Evolutionary conservation across 2,329 filamentous ascomycete genomes (phyloP).

Genomic region (Colletotrichum sp.): DNA sequence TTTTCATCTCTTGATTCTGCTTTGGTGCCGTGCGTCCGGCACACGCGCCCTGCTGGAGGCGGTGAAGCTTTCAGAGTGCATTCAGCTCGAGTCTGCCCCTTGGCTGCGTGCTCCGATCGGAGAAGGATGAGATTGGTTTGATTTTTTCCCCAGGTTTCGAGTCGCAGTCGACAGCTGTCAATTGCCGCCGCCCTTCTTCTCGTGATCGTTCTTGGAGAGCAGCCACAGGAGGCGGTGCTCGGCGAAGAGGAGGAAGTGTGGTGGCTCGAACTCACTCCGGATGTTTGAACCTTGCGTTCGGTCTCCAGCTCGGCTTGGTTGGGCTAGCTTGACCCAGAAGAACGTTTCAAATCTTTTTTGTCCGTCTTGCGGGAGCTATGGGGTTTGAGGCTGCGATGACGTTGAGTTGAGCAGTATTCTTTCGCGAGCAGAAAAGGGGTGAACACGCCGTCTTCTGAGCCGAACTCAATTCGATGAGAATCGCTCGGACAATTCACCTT

Average conservation of each 20-base stretch:
- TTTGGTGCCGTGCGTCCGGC: not conserved
- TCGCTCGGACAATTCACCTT: not conserved
- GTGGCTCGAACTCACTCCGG: slow-evolving; percentile 4
- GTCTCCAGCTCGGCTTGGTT: not conserved
- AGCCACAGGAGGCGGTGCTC: not conserved
- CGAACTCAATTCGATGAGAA: not conserved
- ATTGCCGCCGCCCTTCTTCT: not conserved
- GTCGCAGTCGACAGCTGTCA: not conserved
- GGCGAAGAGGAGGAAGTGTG: not conserved
- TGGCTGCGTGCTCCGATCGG: not conserved
- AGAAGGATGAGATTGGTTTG: not conserved
- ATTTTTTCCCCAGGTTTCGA: not conserved
- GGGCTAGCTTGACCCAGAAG: not conserved
- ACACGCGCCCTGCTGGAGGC: not conserved
- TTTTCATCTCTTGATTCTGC: not conserved
- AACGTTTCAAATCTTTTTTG: not conserved
- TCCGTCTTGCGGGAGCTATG: not conserved
- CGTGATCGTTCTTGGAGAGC: not conserved
- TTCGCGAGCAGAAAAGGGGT: not conserved
- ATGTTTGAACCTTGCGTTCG: not conserved
- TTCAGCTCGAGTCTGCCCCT: not conserved
- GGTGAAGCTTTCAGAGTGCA: not conserved
- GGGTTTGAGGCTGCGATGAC: not conserved
- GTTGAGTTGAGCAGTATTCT: not conserved
- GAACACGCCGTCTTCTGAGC: not conserved